Evolutionary conservation across 2,329 filamentous ascomycete species (phyloP), one percentile per base, ranked within the genome.

Genomic region (Aspergillus sp.): DNA sequence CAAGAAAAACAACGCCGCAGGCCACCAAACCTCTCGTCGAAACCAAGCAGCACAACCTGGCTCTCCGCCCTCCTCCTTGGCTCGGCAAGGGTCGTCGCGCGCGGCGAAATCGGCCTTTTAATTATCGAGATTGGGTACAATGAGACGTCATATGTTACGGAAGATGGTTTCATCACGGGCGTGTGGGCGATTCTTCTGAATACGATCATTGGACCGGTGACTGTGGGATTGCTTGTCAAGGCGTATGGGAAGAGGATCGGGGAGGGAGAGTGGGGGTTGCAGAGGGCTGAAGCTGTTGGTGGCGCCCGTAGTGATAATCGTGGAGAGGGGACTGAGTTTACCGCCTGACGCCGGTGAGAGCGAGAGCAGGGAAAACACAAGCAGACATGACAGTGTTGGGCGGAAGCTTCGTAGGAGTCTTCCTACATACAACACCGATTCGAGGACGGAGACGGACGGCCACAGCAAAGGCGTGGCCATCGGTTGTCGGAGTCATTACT

Each of bases 91-190:
- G 72, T 75, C 3, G 72, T 75, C 3, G 72, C 72, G 3, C 71
- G 72, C 2, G 72, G 72, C 22, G 72, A 75, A 53, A 75, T 75
- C 46, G 72, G 72, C 2, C 68, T 74, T 3, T 50, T 75, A 34
- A 73, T 74, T 17, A 72, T 74, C 17, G 72, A 75, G 49, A 69
- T 75, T 7, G 72, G 72, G 4, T 70, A 72, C 25, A 75, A 75
- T 7, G 64, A 72, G 41, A 73, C 72, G 2, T 72, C 57, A 1
- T 63, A 81, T 1, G 79, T 83, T 22, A 78, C 82, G 28, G 63
- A 72, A 19, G 70, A 69, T 0, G 70, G 66, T 0, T 72, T 72
- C 25, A 69, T 71, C 30, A 71, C 72, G 13, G 71, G 65, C 0
- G 68, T 75, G 0, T 75, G 73, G 73, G 73, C 73, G 0, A 75